Evolutionary conservation across 2,329 filamentous ascomycete genomes (phyloP), one percentile per base, ranked within the genome.

Genomic region (Cordyceps pruinosa): DNA sequence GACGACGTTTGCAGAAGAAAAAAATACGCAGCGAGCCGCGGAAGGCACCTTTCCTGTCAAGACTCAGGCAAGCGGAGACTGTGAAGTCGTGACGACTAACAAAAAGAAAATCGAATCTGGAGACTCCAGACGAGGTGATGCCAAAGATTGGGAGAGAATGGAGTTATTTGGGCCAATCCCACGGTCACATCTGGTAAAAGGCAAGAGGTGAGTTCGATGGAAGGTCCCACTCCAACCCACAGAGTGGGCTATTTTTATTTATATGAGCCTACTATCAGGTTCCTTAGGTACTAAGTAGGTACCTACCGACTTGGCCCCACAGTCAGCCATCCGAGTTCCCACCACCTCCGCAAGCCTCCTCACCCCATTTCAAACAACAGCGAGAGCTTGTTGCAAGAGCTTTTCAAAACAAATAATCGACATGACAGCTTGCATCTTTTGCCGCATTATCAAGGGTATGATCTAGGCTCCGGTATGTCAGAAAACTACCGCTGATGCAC

Each of bases 381-480:
- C n/a, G n/a, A n/a, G 32, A 19, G 25, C 32, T 39, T 48, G 13
- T 8, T 17, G 5, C 30, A 21, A 21, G 13, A 41, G 19, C 17
- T 34, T 32, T 25, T 13, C 12, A 7, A 21, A 3, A 15, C 26
- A 13, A 7, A 39, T 12, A 30, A 15, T 34, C 42, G 55, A 46
- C 48, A 68, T 66, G 64, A 61, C 63, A 30, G 58, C 87, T 61
- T 99, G 94, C 72, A 90, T 97, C 69, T 99, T 99, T 78, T 99
- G 94, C 82, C 96, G 90, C 74, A 97, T 99, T 71, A 88, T 99
- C 78, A 95, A 96, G 82, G 93, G 93, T 79, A 68, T 60, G 68
- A 63, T 44, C 30, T 21, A 25, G 17, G 30, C n/a, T 26, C 10
- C 28, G 12, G 13, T 7, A n/a, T 32, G n/a, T 19, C 23, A 6